Conservation (phyloP, 1,284 basidiomycete species). For the Hypsizygus ulmarius region DNA sequence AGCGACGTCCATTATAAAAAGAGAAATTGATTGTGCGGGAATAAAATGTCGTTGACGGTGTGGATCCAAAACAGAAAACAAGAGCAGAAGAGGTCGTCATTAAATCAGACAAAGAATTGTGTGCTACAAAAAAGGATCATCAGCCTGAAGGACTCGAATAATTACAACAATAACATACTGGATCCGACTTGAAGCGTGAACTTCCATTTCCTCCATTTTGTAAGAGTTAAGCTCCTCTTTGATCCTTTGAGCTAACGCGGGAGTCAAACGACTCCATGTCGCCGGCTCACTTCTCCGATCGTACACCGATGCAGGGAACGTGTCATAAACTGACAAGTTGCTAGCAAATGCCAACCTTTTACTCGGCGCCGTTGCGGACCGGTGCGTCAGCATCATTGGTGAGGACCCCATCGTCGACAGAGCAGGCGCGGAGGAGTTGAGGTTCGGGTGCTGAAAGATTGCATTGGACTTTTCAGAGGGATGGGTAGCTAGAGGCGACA, state of each 20-base stretch:
- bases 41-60: constrained; percentile 9
- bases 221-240: constrained; percentile 96
- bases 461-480: constrained; percentile 27
- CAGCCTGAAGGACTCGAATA: constrained; percentile 10
- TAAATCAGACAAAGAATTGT: constrained; percentile 49
- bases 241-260: constrained; percentile 90
- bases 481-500: constrained; percentile 20
- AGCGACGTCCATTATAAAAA: constrained; percentile 17
- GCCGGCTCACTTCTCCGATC: constrained; percentile 94
- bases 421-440: constrained; percentile 88
- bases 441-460: constrained; percentile 73
- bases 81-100: constrained; percentile 19
- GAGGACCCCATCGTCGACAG: constrained; percentile 58
- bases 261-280: constrained; percentile 95
- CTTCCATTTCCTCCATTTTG: constrained; percentile 99
- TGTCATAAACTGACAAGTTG: constrained; percentile 93
- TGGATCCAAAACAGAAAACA: constrained; percentile 21
- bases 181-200: constrained; percentile 84
- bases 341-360: constrained; percentile 86
- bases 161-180: constrained; percentile 54
- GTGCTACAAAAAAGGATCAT: constrained; percentile 34
- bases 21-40: constrained; percentile 7
- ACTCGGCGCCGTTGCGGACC: constrained; percentile 61
- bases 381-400: constrained; percentile 53
- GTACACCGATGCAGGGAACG: constrained; percentile 88